Base-by-base conservation (phyloP, 2,329 filamentous ascomycete genomes). In the Trichoderma lentiforme region DNA sequence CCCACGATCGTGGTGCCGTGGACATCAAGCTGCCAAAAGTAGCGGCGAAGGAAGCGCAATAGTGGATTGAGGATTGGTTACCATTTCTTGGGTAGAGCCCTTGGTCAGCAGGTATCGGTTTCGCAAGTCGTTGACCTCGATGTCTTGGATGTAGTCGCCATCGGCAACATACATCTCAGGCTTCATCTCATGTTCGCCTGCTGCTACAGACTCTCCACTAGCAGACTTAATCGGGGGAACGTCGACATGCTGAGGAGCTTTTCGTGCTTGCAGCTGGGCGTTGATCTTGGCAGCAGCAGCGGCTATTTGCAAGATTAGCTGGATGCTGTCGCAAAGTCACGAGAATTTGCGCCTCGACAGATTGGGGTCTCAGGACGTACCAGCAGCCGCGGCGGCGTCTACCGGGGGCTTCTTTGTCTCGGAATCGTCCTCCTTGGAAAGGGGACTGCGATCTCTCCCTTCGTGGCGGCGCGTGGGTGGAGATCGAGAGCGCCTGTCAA, bases 101-200 rank as follows among this genome's bases (percentile, higher is more conserved):
- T 98, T 98, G 75, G 95, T 99, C 85, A 99, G 88, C 82, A 95
- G 92, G 83, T 99, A 99, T 78, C 95, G 93, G 82, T 98, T 99
- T 75, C 95, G 92, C 79, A 98, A 85, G 83, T 98, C 95, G 83
- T 99, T 99, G 86, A 99, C 94, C 86, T 98, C 96, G 79, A 99
- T 97, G 80, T 99, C 96, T 83, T 97, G 96, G 84, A 99, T 98
- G 82, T 93, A 98, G 83, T 99, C 96, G 78, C 96, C 96, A 81
- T 98, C 96, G 74, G 95, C 92, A 77, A 97, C 92, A 80, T 98
- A 98, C 81, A 97, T 92, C 78, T 97, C 94, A 78, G 92, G 90
- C 78, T 95, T 94, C 81, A 97, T 87, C 73, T 89, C 89, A 53
- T 86, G 86, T 24, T 83, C 75, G 72, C 77, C 78, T 3, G 77